Conservation (phyloP, 2,329 filamentous ascomycete species). For the Aurifilum marmelostoma region DNA sequence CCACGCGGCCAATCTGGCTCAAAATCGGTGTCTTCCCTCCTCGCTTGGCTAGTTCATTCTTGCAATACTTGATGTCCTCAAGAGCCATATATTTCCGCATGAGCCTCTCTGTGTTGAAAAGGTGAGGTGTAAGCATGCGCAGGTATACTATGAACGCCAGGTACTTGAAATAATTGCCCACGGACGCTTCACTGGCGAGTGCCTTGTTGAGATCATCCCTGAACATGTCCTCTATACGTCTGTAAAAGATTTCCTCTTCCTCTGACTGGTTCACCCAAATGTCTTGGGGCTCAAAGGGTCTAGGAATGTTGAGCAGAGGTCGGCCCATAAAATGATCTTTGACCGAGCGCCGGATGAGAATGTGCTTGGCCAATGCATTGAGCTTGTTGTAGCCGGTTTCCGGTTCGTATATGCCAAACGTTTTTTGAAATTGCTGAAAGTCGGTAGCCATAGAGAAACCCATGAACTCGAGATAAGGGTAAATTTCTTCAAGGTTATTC, state of each 20-base stretch:
- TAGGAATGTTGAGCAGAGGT: slow-evolving; percentile 1
- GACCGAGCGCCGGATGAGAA: neutral
- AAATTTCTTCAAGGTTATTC: neutral
- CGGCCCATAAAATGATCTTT: neutral
- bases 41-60: neutral
- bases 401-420: neutral
- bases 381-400: neutral
- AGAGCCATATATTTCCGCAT: neutral
- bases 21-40: neutral
- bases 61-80: neutral
- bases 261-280: neutral
- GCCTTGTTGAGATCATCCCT: neutral
- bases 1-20: neutral
- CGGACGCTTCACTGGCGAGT: neutral
- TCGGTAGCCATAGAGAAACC: neutral
- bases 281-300: neutral
- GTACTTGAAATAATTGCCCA: neutral
- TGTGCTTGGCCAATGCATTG: neutral
- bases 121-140: neutral
- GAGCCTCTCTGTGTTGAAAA: neutral
- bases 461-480: neutral
- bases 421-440: neutral
- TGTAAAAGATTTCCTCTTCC: neutral
- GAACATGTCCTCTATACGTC: neutral
- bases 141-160: neutral